Conservation (phyloP, 2,329 filamentous ascomycete genomes). For the Aspergillus sp. region DNA sequence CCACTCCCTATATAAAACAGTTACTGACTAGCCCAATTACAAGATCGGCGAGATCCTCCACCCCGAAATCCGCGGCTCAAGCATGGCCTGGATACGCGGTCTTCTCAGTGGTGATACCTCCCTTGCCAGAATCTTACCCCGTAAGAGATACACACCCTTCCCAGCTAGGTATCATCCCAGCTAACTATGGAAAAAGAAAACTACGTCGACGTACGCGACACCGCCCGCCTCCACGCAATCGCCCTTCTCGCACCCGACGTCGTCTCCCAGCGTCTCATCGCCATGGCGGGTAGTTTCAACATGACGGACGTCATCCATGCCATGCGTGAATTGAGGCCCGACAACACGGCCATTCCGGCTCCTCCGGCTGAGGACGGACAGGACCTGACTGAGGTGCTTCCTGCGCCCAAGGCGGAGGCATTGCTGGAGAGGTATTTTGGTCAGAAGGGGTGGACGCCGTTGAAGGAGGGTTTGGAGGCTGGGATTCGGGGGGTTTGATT, state of each 20-base stretch:
- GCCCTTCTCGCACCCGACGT: constrained; percentile 46
- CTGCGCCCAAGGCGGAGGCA: constrained; percentile 18
- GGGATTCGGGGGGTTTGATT: constrained; percentile 5
- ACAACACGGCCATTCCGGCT: constrained; percentile 27
- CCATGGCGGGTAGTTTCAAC: constrained; percentile 44
- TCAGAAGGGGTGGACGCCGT: constrained; percentile 17
- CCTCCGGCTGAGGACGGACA: constrained; percentile 16
- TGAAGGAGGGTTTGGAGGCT: constrained; percentile 20
- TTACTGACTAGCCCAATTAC: background rate
- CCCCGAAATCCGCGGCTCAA: constrained; percentile 18
- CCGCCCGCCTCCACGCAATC: constrained; percentile 49
- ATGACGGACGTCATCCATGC: constrained; percentile 40
- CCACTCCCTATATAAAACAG: background rate
- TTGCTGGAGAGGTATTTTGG: constrained; percentile 25
- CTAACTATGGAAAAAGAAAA: constrained; percentile 28
- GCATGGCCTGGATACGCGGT: constrained; percentile 7
- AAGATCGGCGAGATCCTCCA: constrained; percentile 30
- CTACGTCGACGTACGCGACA: constrained; percentile 46
- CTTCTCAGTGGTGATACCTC: constrained; percentile 5
- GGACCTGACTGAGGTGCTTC: constrained; percentile 20
- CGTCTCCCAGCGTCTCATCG: constrained; percentile 50
- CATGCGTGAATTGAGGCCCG: constrained; percentile 36
- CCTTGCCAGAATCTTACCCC: no score
- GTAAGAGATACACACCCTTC: no score
- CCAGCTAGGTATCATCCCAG: no score